Conservation (phyloP, 345 rosid genomes). For the Lagerstroemia speciosa region DNA sequence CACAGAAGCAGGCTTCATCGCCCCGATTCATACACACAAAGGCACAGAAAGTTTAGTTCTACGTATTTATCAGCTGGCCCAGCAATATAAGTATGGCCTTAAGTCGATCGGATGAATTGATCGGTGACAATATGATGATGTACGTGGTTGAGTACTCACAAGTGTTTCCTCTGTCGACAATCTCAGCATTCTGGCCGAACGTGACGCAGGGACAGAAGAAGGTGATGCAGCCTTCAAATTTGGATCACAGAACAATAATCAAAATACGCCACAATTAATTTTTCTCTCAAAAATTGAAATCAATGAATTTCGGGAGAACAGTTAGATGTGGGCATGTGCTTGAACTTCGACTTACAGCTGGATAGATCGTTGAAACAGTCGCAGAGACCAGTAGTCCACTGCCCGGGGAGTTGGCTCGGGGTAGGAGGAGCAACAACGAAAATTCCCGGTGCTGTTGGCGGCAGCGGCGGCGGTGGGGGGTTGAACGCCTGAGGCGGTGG, state of each 20-base stretch:
- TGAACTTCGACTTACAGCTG: slow-evolving; percentile 11
- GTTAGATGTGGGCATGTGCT: too few species aligned
- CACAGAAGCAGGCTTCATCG: slow-evolving; percentile 5
- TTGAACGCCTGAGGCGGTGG: too few species aligned
- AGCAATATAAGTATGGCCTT: background rate
- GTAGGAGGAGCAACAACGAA: too few species aligned
- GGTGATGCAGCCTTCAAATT: slow-evolving; percentile 6
- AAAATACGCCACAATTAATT: too few species aligned
- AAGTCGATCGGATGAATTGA: background rate
- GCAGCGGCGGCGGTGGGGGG: too few species aligned
- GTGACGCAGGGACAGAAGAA: slow-evolving; percentile 14
- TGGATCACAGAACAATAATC: too few species aligned
- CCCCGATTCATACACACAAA: background rate
- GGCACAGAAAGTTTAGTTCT: background rate
- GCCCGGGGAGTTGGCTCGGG: too few species aligned
- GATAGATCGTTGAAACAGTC: slow-evolving; percentile 15
- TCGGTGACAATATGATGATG: too few species aligned
- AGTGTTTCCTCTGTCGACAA: slow-evolving; percentile 16
- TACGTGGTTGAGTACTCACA: slow-evolving; percentile 15
- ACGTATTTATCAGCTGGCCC: background rate
- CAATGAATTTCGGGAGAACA: too few species aligned
- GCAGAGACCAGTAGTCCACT: slow-evolving; percentile 17
- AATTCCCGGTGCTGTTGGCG: too few species aligned
- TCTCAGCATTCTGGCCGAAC: slow-evolving; percentile 18
- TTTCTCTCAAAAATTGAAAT: too few species aligned